Evolutionary conservation across 176 grass and related monocot genomes (phyloP).

Genomic region (Musa itinerans): DNA sequence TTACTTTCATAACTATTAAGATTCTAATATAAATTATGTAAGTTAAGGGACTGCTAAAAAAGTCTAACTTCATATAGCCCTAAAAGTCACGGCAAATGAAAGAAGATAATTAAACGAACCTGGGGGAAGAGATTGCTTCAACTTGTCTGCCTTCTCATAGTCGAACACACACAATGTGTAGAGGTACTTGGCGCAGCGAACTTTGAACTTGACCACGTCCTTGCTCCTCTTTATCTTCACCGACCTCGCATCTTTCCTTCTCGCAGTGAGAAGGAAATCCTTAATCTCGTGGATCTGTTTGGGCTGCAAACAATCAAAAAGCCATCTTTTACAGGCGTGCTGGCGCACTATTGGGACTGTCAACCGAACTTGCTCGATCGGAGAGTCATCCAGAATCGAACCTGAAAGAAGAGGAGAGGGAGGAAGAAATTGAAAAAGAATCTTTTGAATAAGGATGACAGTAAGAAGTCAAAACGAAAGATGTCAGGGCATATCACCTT

Average conservation of each 20-base stretch:
- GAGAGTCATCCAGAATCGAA: neutral
- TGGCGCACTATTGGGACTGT: neutral
- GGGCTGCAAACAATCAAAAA: neutral
- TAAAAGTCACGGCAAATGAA: neutral
- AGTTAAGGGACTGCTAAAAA: too few species aligned
- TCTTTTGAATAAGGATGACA: too few species aligned
- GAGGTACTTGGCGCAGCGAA: constrained; percentile 4
- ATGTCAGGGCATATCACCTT: too few species aligned
- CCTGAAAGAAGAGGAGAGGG: too few species aligned
- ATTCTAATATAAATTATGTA: too few species aligned
- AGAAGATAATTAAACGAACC: neutral
- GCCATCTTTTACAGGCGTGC: too few species aligned
- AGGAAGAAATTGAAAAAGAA: too few species aligned
- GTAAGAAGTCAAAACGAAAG: too few species aligned
- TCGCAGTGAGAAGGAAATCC: constrained; percentile 6
- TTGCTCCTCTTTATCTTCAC: neutral
- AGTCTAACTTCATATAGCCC: too few species aligned
- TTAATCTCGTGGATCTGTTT: constrained; percentile 1
- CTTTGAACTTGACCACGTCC: constrained; percentile 1
- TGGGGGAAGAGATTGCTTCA: constrained; percentile 3
- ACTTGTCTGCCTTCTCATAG: constrained; percentile 1
- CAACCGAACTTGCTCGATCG: neutral
- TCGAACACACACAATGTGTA: constrained; percentile 3
- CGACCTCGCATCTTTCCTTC: neutral
- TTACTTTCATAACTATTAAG: too few species aligned